phyloP scores from a whole-genome alignment of 495 filamentous ascomycete species.

The Trichoderma reesei region DNA sequence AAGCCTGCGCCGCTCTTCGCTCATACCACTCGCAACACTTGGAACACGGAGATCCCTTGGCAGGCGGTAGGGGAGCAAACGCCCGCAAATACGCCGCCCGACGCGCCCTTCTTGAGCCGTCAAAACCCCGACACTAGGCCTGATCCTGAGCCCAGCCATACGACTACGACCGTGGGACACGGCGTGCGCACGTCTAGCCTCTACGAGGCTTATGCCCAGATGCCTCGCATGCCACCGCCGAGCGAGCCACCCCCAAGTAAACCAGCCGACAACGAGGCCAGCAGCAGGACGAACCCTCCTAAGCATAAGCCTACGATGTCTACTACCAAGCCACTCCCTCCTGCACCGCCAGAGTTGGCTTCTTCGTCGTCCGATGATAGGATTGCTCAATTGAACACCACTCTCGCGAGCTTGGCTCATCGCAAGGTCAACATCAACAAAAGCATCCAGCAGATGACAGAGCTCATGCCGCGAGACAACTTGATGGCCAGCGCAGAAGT shows the following conservation, averaged over 20 bases:
- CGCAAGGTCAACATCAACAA: constrained; percentile 61
- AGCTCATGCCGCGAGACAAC: constrained; percentile 47
- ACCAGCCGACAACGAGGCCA: constrained; percentile 12
- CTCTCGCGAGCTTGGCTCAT: constrained; percentile 52
- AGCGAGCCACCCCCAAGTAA: background rate
- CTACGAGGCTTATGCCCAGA: background rate
- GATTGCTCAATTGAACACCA: constrained; percentile 56
- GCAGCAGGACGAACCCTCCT: constrained; percentile 9
- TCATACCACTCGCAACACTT: constrained; percentile 58
- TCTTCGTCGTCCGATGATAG: constrained; percentile 43
- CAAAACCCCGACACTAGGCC: constrained; percentile 19
- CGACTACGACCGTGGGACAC: constrained; percentile 20
- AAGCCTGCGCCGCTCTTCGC: constrained; percentile 64
- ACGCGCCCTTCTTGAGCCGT: constrained; percentile 25
- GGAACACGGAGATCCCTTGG: constrained; percentile 45
- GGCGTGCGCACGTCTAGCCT: constrained; percentile 23
- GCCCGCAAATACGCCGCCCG: constrained; percentile 26
- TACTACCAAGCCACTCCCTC: constrained; percentile 48
- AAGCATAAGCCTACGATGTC: constrained; percentile 21
- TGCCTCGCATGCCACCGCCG: background rate
- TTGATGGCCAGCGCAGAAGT: constrained; percentile 30
- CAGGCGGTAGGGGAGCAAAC: constrained; percentile 38
- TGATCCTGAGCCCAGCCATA: constrained; percentile 14
- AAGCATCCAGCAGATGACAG: constrained; percentile 62
- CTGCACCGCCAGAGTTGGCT: constrained; percentile 46